Percentiles rank a stretch among this genome's conserved stretches.
phyloP scores from a whole-genome alignment of 495 filamentous ascomycete genomes.

The Astrothelium macrocarpum region DNA sequence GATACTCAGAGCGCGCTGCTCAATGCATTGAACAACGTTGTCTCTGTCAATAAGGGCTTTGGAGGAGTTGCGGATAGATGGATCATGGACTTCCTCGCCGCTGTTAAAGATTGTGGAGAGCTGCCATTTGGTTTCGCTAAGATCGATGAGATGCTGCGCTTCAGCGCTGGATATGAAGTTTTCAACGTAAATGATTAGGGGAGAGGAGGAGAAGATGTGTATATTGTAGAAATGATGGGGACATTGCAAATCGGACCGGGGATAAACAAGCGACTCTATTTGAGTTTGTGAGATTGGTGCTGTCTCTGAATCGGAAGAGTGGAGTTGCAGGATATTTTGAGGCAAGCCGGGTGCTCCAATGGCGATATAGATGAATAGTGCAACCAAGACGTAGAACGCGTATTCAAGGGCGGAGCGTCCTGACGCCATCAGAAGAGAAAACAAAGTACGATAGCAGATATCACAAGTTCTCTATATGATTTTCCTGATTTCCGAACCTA shows the following conservation, averaged over 20 bases:
- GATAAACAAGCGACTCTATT: constrained; percentile 13
- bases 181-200: constrained; percentile 47
- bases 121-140: constrained; percentile 42
- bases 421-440: background rate
- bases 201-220: constrained; percentile 44
- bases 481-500: background rate
- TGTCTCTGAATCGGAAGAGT: background rate
- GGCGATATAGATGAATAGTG: background rate
- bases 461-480: background rate
- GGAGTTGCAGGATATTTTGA: background rate
- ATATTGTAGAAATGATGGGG: constrained; percentile 35
- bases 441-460: background rate
- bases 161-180: constrained; percentile 35
- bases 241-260: constrained; percentile 16
- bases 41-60: constrained; percentile 51
- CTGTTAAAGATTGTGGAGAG: constrained; percentile 48
- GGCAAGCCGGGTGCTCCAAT: background rate
- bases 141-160: constrained; percentile 30
- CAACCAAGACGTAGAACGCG: background rate
- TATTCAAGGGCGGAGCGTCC: background rate
- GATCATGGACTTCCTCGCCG: constrained; percentile 36
- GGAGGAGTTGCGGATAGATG: constrained; percentile 44
- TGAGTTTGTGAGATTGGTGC: constrained; percentile 7
- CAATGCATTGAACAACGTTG: constrained; percentile 55
- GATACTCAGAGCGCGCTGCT: constrained; percentile 57